A percentile compares a stretch with the other conserved stretches of the same genome.
Conservation (phyloP, 116 monocot species). For the Phalaenopsis hybrid region DNA sequence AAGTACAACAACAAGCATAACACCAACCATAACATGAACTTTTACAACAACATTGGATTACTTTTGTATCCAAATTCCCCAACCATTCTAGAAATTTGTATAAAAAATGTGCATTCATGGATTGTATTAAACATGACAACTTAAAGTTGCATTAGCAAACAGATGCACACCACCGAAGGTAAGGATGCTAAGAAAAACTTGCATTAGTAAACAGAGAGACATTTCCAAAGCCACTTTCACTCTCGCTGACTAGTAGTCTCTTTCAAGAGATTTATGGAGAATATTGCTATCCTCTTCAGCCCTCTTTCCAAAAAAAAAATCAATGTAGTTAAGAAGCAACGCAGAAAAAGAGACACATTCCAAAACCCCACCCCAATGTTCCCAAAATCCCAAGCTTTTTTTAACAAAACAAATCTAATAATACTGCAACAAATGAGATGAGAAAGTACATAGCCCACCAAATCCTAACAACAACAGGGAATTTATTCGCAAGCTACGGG, state of each 20-base stretch:
- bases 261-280: background rate
- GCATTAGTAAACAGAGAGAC: constrained; percentile 16
- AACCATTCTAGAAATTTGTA: too few relatives aligned
- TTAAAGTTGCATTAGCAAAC: too few relatives aligned
- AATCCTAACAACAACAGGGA: constrained; percentile 45
- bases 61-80: too few relatives aligned
- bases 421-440: constrained; percentile 32
- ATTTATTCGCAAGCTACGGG: constrained; percentile 16
- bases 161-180: constrained; percentile 15
- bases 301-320: background rate
- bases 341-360: constrained; percentile 34
- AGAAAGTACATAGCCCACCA: constrained; percentile 65
- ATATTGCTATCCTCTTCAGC: background rate
- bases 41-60: too few relatives aligned
- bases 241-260: background rate
- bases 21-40: too few relatives aligned
- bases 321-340: constrained; percentile 30
- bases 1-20: too few relatives aligned
- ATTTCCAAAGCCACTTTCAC: background rate
- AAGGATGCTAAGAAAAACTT: constrained; percentile 25
- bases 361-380: background rate
- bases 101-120: too few relatives aligned
- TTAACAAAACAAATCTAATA: constrained; percentile 24
- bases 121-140: too few relatives aligned
- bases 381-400: constrained; percentile 15